Evolutionary conservation across 2,329 filamentous ascomycete genomes (phyloP), one percentile per base, ranked within the genome.

Genomic region (Sclerotinia glacialis): DNA sequence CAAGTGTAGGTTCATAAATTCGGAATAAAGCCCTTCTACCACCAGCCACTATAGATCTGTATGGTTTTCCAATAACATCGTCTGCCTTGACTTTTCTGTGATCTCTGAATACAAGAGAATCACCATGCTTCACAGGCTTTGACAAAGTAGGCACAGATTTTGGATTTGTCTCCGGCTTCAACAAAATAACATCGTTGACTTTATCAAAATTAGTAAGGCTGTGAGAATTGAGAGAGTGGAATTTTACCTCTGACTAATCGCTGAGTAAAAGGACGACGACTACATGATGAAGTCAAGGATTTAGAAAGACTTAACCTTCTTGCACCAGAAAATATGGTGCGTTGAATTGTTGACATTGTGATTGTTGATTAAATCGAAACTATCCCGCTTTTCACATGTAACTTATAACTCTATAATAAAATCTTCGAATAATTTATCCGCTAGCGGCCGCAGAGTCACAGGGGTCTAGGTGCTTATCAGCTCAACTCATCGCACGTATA

Each of bases 1-100:
- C 87, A 66, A 95, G 79, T 0, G 88, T 88, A 21, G 90, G 89
- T 69, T 86, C 83, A 64, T 85, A 83, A 50, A 92, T 70, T 31
- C 72, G 69, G 65, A 73, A 77, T 34, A 67, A 52, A 9, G 62
- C 49, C 26, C 69, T 67, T 67, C 71, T 73, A 44, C 64, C 70
- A 5, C 65, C 70, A 21, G 52, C 55, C 16, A 72, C 67, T 3
- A 68, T 54, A 61, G 73, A 69, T 23, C 73, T 66, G 5, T 72
- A 28, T 18, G 47, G 55, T 65, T 72, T 73, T 7, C 75, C 75
- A 65, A 77, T 76, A 28, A 77, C 72, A 40, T 72, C 65, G 21
- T 80, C 77, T 68, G 83, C 79, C 6, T 75, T 68, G 40, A 85
- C 37, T 56, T 42, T 53, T 55, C 52, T 63, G 16, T 53, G 55